Base-by-base conservation (phyloP, 1,139 yeast species). In the Diutina sp. region DNA sequence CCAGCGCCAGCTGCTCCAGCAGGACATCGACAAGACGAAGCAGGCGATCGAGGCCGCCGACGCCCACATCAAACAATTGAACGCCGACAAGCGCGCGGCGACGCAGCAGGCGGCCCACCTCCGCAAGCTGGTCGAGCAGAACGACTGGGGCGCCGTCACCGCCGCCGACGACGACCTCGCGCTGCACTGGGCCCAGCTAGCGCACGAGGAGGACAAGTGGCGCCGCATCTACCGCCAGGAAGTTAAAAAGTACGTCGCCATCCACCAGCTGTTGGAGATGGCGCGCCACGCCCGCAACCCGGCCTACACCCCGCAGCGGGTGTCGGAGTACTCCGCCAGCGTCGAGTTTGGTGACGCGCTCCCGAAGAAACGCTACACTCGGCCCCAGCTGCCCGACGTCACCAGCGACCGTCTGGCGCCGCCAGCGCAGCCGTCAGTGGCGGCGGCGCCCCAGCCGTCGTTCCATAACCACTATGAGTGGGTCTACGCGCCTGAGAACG, bases 281-380 rank as follows among this genome's bases (percentile, higher is more conserved):
- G 66, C 69, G n/a, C 71, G 69, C 55, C 61, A 63, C 25, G 64
- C 64, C 44, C 60, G 52, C 6, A 73, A 72, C 56, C 61, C 64
- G 6, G 61, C 60, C 30, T 76, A 76, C 60, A 70, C 68, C 54
- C 76, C 78, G 2, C 65, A 65, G 16, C 67, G 66, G 56, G 58
- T 72, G 58, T 66, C 69, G 6, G 80, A 76, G 58, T 68, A 69
- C 58, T 73, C 70, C 59, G 79, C 78, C 2, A 71, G 77, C 50
- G 64, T 73, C 51, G 76, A 72, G 54, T 76, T 74, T 67, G 79
- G 79, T 5, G 78, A 72, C 61, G 73, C 77, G 2, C 64, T 73
- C 55, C 68, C 71, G n/a, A 72, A 72, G 54, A 51, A 41, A 41
- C 38, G 32, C 25, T 50, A 50, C 16, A 21, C 28, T 16, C 41